These are phyloP conservation scores for Trichosporon sp. DNA, from an alignment of 1,284 basidiomycete species.

Conservation along the genomic window DNA sequence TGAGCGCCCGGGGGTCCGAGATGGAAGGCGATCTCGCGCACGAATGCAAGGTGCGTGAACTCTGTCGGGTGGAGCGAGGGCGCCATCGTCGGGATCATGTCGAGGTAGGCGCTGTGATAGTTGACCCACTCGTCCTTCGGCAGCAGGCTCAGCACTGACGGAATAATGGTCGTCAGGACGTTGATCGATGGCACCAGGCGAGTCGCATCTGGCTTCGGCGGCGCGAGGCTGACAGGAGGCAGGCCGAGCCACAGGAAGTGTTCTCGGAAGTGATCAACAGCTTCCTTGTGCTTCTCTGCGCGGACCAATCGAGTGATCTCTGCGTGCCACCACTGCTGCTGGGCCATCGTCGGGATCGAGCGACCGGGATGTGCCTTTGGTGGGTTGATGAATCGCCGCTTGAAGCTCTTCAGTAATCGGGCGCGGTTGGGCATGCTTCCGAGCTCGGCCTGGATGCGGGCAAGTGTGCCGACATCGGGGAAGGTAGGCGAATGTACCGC, in stretches of 20 bases:
- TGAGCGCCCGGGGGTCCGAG: constrained; percentile 18
- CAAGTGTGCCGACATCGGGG: constrained; percentile 11
- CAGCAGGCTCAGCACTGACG: constrained; percentile 23
- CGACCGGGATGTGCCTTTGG: neutral
- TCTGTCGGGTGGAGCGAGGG: constrained; percentile 24
- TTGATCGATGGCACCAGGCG: constrained; percentile 21
- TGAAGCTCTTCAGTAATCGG: constrained; percentile 13
- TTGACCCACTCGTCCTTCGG: constrained; percentile 3
- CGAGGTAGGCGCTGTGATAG: constrained; percentile 25
- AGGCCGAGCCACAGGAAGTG: constrained; percentile 35
- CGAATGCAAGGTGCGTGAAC: constrained; percentile 25
- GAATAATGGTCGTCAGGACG: constrained; percentile 27
- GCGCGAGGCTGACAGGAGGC: constrained; percentile 8
- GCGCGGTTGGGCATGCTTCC: neutral
- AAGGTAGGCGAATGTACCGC: constrained; percentile 5
- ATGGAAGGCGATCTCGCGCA: constrained; percentile 22
- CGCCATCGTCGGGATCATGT: neutral
- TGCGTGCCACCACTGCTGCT: constrained; percentile 29
- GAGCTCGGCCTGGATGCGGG: constrained; percentile 17
- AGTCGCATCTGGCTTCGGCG: neutral
- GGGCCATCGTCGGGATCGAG: constrained; percentile 8
- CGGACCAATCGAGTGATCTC: constrained; percentile 23
- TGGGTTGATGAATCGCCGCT: constrained; percentile 13
- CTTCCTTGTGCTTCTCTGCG: constrained; percentile 18
- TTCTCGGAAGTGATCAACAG: constrained; percentile 22